Evolutionary conservation across 169 alveolate species (phyloP).

Genomic region (Plasmodium knowlesi): DNA sequence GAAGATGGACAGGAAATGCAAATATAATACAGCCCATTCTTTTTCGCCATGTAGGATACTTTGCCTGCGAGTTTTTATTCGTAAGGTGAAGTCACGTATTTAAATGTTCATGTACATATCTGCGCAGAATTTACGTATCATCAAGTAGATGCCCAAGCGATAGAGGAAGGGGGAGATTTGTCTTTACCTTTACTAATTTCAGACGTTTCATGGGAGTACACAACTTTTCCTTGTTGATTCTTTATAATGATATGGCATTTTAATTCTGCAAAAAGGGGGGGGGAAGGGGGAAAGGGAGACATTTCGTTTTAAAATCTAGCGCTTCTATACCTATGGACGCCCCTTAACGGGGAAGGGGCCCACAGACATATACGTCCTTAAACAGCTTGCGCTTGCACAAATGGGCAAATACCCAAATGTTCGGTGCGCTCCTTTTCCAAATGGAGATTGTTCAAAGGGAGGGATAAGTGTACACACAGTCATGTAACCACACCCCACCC

Average conservation of each 20-base stretch:
- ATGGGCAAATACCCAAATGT: neutral
- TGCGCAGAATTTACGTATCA: neutral
- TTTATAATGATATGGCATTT: constrained; percentile 48
- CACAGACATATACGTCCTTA: neutral
- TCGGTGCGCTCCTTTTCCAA: too few species aligned
- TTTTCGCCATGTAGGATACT: constrained; percentile 74
- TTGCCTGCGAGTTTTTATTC: constrained; percentile 69
- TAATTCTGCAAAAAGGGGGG: neutral
- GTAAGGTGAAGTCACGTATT: neutral
- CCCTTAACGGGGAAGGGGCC: neutral
- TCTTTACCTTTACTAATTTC: constrained; percentile 41
- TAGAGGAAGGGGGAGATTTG: neutral
- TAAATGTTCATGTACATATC: neutral
- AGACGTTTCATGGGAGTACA: constrained; percentile 50
- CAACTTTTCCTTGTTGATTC: constrained; percentile 11
- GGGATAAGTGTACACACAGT: neutral
- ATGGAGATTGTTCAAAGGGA: too few species aligned
- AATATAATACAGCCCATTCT: constrained; percentile 75
- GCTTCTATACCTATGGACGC: neutral
- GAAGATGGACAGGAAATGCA: constrained; percentile 83
- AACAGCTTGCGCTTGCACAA: neutral
- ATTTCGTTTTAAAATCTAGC: neutral
- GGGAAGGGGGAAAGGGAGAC: neutral
- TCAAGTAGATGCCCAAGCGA: neutral
- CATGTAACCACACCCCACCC: neutral